These are phyloP conservation scores for Trichoderma guizhouense DNA, from an alignment of 2,329 filamentous ascomycete genomes.

Conservation along the genomic window DNA sequence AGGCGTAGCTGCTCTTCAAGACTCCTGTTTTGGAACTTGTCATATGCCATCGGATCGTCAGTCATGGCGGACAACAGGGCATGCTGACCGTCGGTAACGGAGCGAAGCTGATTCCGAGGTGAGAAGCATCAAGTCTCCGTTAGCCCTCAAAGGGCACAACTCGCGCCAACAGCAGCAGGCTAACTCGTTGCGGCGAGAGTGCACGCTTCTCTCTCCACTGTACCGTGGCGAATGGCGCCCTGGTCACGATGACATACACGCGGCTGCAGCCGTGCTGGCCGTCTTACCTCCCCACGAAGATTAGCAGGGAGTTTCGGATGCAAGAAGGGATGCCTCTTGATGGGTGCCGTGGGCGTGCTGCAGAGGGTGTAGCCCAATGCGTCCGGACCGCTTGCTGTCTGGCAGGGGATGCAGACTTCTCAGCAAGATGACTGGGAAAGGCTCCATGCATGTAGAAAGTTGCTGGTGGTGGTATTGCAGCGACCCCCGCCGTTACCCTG, in stretches of 20 bases:
- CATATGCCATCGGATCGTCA: neutral
- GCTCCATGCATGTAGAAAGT: neutral
- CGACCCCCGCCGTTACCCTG: neutral
- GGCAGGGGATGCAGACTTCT: neutral
- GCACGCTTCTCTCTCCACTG: conserved; percentile 2
- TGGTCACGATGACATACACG: conserved; percentile 16
- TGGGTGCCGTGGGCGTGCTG: neutral
- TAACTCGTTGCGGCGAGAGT: conserved; percentile 4
- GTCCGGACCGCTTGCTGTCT: neutral
- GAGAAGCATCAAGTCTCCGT: neutral
- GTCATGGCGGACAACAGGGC: neutral
- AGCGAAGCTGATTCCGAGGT: neutral
- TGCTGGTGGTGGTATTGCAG: neutral
- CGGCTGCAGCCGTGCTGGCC: conserved; percentile 20
- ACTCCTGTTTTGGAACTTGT: neutral
- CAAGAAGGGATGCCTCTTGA: conserved; percentile 12
- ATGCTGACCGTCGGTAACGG: neutral
- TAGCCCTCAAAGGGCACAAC: neutral
- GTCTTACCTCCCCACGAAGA: conserved; percentile 17
- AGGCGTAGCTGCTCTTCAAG: neutral
- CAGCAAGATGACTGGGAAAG: neutral
- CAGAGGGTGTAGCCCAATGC: neutral
- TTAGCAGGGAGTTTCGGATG: conserved; percentile 11
- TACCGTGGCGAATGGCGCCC: conserved; percentile 5
- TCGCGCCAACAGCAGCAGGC: neutral